phyloP scores from a whole-genome alignment of 345 rosid genomes.

The Brassica cretica region DNA sequence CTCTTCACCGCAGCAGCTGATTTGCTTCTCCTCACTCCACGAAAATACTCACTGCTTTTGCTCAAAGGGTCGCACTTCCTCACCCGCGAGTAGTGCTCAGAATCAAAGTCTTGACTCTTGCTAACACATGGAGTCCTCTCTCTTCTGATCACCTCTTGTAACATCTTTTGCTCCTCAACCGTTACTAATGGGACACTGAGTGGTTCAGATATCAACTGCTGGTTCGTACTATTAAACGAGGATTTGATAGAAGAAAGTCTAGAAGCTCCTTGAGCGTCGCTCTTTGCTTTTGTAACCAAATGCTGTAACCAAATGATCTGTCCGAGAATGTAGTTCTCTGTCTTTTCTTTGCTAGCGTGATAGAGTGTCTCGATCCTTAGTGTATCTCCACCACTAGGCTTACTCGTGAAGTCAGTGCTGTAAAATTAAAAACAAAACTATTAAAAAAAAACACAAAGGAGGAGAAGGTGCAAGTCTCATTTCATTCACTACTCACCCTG shows the following conservation, averaged over 20 bases:
- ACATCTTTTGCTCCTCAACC: slow-evolving; percentile 45
- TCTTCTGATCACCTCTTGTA: slow-evolving; percentile 39
- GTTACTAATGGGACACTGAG: slow-evolving; percentile 35
- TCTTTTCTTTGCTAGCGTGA: slow-evolving; percentile 79
- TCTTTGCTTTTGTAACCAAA: slow-evolving; percentile 56
- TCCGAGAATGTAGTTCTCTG: slow-evolving; percentile 78
- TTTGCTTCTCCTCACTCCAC: slow-evolving; percentile 47
- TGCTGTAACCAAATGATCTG: slow-evolving; percentile 81
- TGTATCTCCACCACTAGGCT: slow-evolving; percentile 52
- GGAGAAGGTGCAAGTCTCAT: slow-evolving; percentile 8
- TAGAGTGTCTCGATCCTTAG: slow-evolving; percentile 82
- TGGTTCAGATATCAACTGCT: slow-evolving; percentile 31
- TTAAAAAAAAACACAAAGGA: neutral
- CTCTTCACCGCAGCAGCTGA: slow-evolving; percentile 35
- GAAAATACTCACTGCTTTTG: slow-evolving; percentile 49
- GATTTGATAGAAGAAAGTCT: slow-evolving; percentile 29
- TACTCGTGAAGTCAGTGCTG: slow-evolving; percentile 64
- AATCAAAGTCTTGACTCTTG: slow-evolving; percentile 54
- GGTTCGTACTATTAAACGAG: slow-evolving; percentile 28
- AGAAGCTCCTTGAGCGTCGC: slow-evolving; percentile 28
- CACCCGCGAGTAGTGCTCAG: slow-evolving; percentile 34
- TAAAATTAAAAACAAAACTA: slow-evolving; percentile 6
- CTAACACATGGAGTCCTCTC: slow-evolving; percentile 37
- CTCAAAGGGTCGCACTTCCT: slow-evolving; percentile 51
- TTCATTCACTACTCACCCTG: slow-evolving; percentile 58